Percentiles rank a stretch among this genome's conserved stretches.
Conservation (phyloP, 2,329 filamentous ascomycete genomes). For the Fusarium hostae region DNA sequence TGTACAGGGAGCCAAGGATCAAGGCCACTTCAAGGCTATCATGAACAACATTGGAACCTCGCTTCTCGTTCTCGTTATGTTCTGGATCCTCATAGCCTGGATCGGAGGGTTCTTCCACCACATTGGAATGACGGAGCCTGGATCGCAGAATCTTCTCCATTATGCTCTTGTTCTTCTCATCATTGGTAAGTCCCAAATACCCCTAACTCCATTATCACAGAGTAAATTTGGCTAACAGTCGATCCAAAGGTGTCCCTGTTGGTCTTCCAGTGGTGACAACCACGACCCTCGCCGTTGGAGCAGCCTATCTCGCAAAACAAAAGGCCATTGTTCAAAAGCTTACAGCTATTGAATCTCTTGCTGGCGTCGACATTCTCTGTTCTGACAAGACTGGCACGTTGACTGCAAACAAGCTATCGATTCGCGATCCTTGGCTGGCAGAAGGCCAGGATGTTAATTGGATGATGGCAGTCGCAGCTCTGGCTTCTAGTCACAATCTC, state of each 20-base stretch:
- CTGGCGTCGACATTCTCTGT: slow-evolving; percentile 27
- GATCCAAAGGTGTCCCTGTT: slow-evolving; percentile 7
- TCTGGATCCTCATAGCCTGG: slow-evolving; percentile 26
- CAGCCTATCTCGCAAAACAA: slow-evolving; percentile 25
- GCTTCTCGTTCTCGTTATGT: slow-evolving; percentile 23
- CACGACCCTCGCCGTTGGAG: slow-evolving; percentile 26
- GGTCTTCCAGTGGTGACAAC: slow-evolving; percentile 30
- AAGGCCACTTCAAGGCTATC: slow-evolving; percentile 32
- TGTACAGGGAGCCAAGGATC: slow-evolving; percentile 28
- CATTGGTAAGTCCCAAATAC: neutral
- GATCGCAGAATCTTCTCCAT: slow-evolving; percentile 28
- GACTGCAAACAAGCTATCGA: slow-evolving; percentile 25
- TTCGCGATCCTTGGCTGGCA: slow-evolving; percentile 19
- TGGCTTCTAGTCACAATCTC: slow-evolving; percentile 14
- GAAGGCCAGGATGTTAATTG: slow-evolving; percentile 30
- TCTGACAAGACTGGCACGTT: slow-evolving; percentile 26
- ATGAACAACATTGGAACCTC: slow-evolving; percentile 33
- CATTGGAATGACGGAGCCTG: slow-evolving; percentile 5
- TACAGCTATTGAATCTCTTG: slow-evolving; percentile 10
- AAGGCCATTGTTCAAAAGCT: slow-evolving; percentile 30
- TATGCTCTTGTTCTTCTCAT: slow-evolving; percentile 29
- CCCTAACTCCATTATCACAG: rapidly evolving
- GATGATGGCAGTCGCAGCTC: slow-evolving; percentile 34
- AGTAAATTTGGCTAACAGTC: neutral
- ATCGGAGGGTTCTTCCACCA: slow-evolving; percentile 32